Conservation (phyloP, 1,139 yeast genomes). For the Geotrichum klebahnii region DNA sequence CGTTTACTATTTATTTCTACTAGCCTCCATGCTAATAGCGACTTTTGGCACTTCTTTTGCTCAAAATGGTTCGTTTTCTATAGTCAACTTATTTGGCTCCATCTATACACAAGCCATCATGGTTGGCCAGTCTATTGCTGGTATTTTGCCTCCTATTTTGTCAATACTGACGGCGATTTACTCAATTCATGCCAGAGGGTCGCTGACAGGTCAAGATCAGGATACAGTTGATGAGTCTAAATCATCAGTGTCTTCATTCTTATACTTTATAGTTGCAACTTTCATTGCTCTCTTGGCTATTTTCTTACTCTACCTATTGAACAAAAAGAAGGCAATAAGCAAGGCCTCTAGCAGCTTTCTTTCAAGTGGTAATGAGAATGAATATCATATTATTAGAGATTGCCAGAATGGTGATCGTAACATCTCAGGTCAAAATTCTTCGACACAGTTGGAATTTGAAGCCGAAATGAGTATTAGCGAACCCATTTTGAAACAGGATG, state of each 20-base stretch:
- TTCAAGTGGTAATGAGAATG: not conserved
- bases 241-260: conserved; percentile 44
- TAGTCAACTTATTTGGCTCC: conserved; percentile 74
- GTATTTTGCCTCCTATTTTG: conserved; percentile 81
- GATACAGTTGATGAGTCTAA: not conserved
- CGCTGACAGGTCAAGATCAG: not conserved
- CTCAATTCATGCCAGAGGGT: not conserved
- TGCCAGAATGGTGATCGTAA: not conserved
- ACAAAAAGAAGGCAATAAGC: conserved; percentile 1
- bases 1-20: conserved; percentile 48
- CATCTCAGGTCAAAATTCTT: not conserved
- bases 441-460: not conserved
- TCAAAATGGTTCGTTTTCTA: conserved; percentile 88
- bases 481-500: not conserved
- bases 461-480: not conserved
- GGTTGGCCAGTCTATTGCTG: conserved; percentile 94
- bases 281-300: conserved; percentile 54
- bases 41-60: conserved; percentile 56
- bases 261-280: conserved; percentile 69
- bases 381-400: conserved; percentile 6
- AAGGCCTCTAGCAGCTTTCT: not conserved
- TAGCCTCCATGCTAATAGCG: conserved; percentile 45
- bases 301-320: conserved; percentile 24
- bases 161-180: conserved; percentile 52
- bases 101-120: conserved; percentile 80